Evolutionary conservation across 2,329 filamentous ascomycete genomes (phyloP).

Genomic region (Paraconiothyrium sp.): DNA sequence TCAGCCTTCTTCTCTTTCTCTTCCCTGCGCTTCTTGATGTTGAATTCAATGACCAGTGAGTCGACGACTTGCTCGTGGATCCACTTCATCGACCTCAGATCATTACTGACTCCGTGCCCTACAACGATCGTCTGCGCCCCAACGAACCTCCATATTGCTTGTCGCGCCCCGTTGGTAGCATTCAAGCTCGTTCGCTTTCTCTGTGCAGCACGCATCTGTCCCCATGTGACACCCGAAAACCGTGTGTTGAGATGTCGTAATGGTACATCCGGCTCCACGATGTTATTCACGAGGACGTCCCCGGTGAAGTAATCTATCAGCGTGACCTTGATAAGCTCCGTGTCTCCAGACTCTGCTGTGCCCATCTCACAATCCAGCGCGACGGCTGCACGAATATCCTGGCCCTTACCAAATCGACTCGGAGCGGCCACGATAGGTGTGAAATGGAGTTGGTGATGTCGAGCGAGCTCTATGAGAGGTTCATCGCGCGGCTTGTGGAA

Average conservation of each 20-base stretch:
- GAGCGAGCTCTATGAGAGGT: constrained; percentile 18
- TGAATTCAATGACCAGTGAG: constrained; percentile 46
- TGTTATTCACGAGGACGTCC: constrained; percentile 59
- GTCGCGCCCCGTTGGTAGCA: constrained; percentile 53
- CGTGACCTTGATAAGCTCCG: constrained; percentile 63
- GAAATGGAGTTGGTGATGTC: constrained; percentile 20
- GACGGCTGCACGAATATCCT: constrained; percentile 39
- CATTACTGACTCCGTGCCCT: constrained; percentile 56
- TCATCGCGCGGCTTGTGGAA: constrained; percentile 18
- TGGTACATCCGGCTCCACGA: constrained; percentile 59
- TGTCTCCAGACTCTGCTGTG: constrained; percentile 54
- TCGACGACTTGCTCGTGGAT: constrained; percentile 59
- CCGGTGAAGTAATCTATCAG: constrained; percentile 61
- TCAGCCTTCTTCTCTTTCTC: constrained; percentile 17
- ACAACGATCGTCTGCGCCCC: constrained; percentile 60
- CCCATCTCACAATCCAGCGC: constrained; percentile 68
- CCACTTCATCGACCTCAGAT: constrained; percentile 60
- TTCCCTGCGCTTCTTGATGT: constrained; percentile 14
- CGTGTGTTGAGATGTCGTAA: constrained; percentile 62
- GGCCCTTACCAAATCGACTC: not conserved
- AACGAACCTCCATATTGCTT: constrained; percentile 56
- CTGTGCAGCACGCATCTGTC: constrained; percentile 51
- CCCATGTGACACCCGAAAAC: constrained; percentile 59
- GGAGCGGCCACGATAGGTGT: constrained; percentile 14
- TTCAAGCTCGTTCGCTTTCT: constrained; percentile 47